Evolutionary conservation across 2,329 filamentous ascomycete species (phyloP), one percentile per base, ranked within the genome.

Genomic region (Raffaelea albimanens): DNA sequence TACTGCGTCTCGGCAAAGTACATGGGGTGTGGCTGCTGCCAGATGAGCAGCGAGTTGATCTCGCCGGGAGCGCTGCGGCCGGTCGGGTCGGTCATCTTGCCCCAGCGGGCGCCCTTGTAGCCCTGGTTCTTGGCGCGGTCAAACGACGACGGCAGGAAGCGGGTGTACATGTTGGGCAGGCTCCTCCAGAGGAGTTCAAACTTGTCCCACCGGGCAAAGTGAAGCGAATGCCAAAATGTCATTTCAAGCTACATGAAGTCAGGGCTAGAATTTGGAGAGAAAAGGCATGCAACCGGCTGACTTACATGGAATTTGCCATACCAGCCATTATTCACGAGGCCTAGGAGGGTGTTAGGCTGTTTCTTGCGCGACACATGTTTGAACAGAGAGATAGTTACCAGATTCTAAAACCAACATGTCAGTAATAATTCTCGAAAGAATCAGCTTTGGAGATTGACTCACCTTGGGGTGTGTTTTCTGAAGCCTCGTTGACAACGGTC

Each of bases 11-110:
- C 76, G 0, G 77, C 78, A 54, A 80, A 76, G 56, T 76, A 77
- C 66, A 80, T 73, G 0, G 72, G 67, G 56, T 82, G 78, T 8
- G 76, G 76, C 54, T 80, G 78, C 54, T 82, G 78, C 78, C 78
- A 82, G 48, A 80, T 74, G 3, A 82, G 62, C 2, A 82, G 62
- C 10, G 70, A 72, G 57, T 82, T 82, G 57, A 81, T 80, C 52
- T 77, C 72, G 2, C 78, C 78, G 1, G 78, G 76, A 2, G 75
- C 73, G 42, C 69, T 74, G 11, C 72, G 65, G 22, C 76, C 74
- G 0, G 67, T 70, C 0, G 75, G 72, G 56, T 79, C 76, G 10
- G 69, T 75, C 75, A 79, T 79, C 56, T 80, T 76, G 44, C 55
- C 72, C 72, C 57, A 67, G 44, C 68, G 62, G 7, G 69, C 69